A percentile compares a stretch with the other conserved stretches of the same genome.
phyloP scores from a whole-genome alignment of 371 early-diverging fungal genomes.

The Capniomyces stellatus region DNA sequence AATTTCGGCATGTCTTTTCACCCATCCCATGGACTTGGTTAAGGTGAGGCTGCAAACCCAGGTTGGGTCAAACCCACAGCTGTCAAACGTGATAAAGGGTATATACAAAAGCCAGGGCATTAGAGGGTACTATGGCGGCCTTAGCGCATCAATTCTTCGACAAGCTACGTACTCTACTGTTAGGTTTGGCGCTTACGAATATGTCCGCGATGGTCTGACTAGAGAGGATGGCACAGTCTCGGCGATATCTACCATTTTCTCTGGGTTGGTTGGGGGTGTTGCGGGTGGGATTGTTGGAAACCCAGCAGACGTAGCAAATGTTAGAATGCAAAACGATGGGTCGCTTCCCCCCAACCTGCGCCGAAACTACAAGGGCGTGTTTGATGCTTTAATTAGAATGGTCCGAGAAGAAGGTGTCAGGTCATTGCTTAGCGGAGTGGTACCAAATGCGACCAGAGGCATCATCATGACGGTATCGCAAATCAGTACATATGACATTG shows the following conservation, averaged over 20 bases:
- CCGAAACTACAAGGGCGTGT: constrained; percentile 53
- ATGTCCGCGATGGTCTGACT: constrained; percentile 31
- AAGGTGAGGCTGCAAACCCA: constrained; percentile 72
- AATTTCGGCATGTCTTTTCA: constrained; percentile 36
- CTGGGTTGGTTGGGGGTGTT: constrained; percentile 49
- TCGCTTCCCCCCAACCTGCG: constrained; percentile 38
- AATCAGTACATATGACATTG: constrained; percentile 49
- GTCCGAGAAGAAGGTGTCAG: constrained; percentile 39
- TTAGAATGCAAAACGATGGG: constrained; percentile 74
- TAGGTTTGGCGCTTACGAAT: constrained; percentile 58
- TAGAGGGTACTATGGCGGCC: constrained; percentile 42
- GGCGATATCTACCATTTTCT: constrained; percentile 33
- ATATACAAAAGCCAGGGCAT: constrained; percentile 22
- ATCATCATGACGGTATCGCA: constrained; percentile 63
- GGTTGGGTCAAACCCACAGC: constrained; percentile 26
- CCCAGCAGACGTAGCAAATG: constrained; percentile 70
- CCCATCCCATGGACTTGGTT: constrained; percentile 71
- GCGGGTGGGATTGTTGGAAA: constrained; percentile 63
- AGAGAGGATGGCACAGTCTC: constrained; percentile 32
- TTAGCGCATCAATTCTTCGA: constrained; percentile 51
- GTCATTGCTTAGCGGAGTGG: constrained; percentile 48
- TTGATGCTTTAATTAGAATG: constrained; percentile 53
- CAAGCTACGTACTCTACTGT: constrained; percentile 66
- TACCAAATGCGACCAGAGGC: constrained; percentile 55
- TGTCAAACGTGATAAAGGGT: constrained; percentile 32